phyloP scores from a whole-genome alignment of 2,329 filamentous ascomycete genomes.

The Cladophialophora immunda region DNA sequence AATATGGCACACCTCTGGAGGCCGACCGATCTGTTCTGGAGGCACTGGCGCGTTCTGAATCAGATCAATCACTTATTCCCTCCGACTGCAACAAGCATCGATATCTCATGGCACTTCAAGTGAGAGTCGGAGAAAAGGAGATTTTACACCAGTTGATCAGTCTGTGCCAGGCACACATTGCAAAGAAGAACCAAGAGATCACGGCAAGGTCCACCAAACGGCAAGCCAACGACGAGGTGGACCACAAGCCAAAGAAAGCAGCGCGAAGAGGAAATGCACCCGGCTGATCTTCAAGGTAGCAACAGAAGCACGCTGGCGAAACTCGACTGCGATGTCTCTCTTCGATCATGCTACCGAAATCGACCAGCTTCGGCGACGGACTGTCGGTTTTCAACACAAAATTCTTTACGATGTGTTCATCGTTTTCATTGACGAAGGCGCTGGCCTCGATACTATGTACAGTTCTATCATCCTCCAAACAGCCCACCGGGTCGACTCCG shows the following conservation, averaged over 20 bases:
- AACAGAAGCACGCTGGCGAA: not conserved
- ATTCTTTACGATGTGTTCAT: not conserved
- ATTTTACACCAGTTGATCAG: conserved; percentile 65
- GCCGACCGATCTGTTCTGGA: conserved; percentile 58
- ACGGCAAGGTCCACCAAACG: conserved; percentile 43
- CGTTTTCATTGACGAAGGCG: conserved; percentile 31
- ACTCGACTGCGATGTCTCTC: not conserved
- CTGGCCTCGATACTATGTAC: conserved; percentile 39
- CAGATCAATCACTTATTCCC: conserved; percentile 39
- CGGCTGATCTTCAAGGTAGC: not conserved
- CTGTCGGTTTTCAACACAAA: not conserved
- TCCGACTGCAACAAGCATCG: conserved; percentile 47
- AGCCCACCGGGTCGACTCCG: conserved; percentile 4
- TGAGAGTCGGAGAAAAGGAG: conserved; percentile 76
- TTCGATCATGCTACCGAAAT: not conserved
- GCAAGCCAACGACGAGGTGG: conserved; percentile 40
- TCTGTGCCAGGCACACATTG: conserved; percentile 46
- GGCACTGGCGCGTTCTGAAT: conserved; percentile 35
- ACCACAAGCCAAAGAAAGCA: conserved; percentile 34
- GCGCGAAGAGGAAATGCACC: conserved; percentile 23
- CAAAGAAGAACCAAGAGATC: conserved; percentile 45
- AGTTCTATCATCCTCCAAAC: conserved; percentile 21
- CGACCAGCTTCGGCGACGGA: not conserved
- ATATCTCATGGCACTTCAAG: conserved; percentile 69
- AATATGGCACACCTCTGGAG: conserved; percentile 64